phyloP scores from a whole-genome alignment of 2,329 filamentous ascomycete species.

The Fusarium beomiforme region DNA sequence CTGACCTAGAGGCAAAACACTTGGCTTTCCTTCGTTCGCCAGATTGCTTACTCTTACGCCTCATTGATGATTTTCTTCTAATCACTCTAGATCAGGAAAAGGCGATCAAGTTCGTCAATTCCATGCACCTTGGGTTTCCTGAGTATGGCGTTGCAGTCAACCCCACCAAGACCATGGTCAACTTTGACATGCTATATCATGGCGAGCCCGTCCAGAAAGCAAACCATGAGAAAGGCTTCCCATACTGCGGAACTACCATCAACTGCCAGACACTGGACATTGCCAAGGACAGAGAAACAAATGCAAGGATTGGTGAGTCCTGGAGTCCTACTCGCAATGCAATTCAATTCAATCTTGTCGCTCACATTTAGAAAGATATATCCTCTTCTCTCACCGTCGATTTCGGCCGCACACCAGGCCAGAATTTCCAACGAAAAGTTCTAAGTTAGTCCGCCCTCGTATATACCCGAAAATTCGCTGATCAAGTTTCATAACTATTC shows the following conservation, averaged over 20 bases:
- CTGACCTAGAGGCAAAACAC: slow-evolving; percentile 77
- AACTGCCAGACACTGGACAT: slow-evolving; percentile 80
- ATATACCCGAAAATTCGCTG: background rate
- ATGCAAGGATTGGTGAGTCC: slow-evolving; percentile 60
- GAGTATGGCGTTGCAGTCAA: slow-evolving; percentile 85
- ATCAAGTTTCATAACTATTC: background rate
- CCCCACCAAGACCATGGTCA: slow-evolving; percentile 81
- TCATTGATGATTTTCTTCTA: slow-evolving; percentile 94
- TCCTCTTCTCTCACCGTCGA: slow-evolving; percentile 84
- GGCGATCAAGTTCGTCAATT: slow-evolving; percentile 76
- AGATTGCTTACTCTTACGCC: slow-evolving; percentile 76
- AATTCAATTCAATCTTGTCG: background rate
- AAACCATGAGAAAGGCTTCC: slow-evolving; percentile 65
- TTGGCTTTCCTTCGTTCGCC: slow-evolving; percentile 70
- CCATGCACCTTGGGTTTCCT: slow-evolving; percentile 82
- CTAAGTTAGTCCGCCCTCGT: slow-evolving; percentile 61
- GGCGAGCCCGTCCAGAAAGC: slow-evolving; percentile 62
- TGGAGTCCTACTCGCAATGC: background rate
- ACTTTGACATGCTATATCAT: slow-evolving; percentile 75
- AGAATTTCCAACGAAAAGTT: slow-evolving; percentile 82
- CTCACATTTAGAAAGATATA: slow-evolving; percentile 49
- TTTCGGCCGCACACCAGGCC: slow-evolving; percentile 75
- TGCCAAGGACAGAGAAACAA: slow-evolving; percentile 70
- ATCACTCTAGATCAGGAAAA: slow-evolving; percentile 76
- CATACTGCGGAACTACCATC: slow-evolving; percentile 88